phyloP scores from a whole-genome alignment of 805 yeast genomes.

The Millerago galiae region DNA sequence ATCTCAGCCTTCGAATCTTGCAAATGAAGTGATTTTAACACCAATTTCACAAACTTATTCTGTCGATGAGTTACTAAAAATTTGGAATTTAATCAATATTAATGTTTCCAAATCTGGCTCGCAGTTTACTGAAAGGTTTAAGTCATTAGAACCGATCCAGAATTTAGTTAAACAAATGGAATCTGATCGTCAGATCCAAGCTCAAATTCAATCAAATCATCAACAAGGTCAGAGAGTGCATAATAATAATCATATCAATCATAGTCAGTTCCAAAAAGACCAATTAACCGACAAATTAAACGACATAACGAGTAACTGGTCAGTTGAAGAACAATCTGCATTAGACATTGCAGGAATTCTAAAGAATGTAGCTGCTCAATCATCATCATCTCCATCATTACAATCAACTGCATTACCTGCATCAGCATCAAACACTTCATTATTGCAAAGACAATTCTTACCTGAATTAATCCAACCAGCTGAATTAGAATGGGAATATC shows the following conservation, averaged over 20 bases:
- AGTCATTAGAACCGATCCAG: constrained; percentile 25
- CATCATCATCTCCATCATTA: background rate
- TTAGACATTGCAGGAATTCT: constrained; percentile 20
- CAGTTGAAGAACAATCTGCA: constrained; percentile 17
- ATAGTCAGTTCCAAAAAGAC: constrained; percentile 5
- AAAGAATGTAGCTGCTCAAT: constrained; percentile 12
- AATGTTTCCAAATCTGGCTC: constrained; percentile 23
- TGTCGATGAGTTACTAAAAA: constrained; percentile 45
- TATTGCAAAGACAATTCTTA: constrained; percentile 4
- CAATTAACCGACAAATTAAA: constrained; percentile 14
- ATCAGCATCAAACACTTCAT: background rate
- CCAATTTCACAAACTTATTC: constrained; percentile 39
- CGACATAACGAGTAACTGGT: constrained; percentile 18
- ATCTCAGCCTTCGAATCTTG: constrained; percentile 15
- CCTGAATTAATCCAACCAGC: constrained; percentile 28
- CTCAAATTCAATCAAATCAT: constrained; percentile 8
- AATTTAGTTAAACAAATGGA: constrained; percentile 17
- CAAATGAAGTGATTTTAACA: constrained; percentile 21
- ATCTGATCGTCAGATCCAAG: constrained; percentile 11
- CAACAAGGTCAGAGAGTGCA: background rate
- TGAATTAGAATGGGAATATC: constrained; percentile 59
- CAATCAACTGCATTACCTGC: constrained; percentile 2
- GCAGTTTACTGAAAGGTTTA: constrained; percentile 24
- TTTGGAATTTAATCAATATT: constrained; percentile 38
- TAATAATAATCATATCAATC: background rate